phyloP scores from a whole-genome alignment of 2,329 filamentous ascomycete species.

The Emmonsiellopsis sp. region DNA sequence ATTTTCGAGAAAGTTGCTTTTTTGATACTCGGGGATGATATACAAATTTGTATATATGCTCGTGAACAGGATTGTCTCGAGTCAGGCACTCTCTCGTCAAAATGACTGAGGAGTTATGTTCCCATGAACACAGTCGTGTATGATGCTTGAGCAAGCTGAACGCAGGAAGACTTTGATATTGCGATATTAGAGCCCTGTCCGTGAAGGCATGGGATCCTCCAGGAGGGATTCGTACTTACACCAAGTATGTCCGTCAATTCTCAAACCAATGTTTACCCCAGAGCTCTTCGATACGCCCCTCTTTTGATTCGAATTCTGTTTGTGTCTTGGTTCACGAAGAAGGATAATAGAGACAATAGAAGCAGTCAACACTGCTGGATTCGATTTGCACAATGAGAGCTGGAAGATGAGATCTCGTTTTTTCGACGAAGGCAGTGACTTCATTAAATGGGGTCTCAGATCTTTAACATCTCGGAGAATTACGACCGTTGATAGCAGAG shows the following conservation, averaged over 20 bases:
- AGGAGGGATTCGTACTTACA: not conserved
- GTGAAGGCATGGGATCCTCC: not conserved
- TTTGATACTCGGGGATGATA: no score
- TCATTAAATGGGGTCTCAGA: not conserved
- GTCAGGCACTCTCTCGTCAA: no score
- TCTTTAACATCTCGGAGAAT: not conserved
- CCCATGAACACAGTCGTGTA: not conserved
- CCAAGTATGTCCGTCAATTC: not conserved
- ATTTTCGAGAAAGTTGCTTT: no score
- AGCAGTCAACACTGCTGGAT: not conserved
- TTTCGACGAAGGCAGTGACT: not conserved
- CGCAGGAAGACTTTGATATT: not conserved
- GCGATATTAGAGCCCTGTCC: not conserved
- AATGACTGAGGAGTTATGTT: no score
- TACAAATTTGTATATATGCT: no score
- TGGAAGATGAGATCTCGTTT: not conserved
- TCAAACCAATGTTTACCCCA: not conserved
- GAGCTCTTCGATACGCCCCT: not conserved
- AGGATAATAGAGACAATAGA: not conserved
- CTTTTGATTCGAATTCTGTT: not conserved
- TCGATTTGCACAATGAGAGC: not conserved
- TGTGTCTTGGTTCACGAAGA: not conserved
- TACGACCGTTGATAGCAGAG: not conserved
- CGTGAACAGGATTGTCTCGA: no score
- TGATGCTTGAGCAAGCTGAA: not conserved